Conservation (phyloP, 2,329 filamentous ascomycete genomes). For the Xylariaceae sp. region DNA sequence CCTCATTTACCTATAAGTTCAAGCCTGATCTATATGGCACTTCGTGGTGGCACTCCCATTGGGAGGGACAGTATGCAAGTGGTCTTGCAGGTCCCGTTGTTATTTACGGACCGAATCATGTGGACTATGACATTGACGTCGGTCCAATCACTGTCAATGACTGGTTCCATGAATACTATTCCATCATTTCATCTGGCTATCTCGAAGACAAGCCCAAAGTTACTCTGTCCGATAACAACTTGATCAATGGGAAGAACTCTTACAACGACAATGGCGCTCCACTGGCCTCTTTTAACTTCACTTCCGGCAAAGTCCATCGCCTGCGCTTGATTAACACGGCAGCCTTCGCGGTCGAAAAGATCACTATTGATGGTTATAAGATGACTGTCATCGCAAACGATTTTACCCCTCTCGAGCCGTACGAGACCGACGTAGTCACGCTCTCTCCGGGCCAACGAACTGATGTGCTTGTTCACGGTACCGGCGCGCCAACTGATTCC, state of each 20-base stretch:
- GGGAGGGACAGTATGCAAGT: conserved; percentile 38
- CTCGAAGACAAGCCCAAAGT: conserved; percentile 12
- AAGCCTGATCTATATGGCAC: conserved; percentile 24
- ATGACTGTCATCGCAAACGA: conserved; percentile 46
- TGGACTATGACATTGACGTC: conserved; percentile 18
- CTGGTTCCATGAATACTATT: conserved; percentile 13
- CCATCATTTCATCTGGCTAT: conserved; percentile 12
- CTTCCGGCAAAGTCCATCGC: conserved; percentile 37
- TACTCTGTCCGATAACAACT: conserved; percentile 28
- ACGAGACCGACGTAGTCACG: conserved; percentile 34
- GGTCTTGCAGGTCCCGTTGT: conserved; percentile 43
- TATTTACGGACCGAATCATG: conserved; percentile 16
- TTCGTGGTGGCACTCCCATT: conserved; percentile 33
- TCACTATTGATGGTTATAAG: conserved; percentile 43
- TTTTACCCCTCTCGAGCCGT: conserved; percentile 45
- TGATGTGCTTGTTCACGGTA: conserved; percentile 10
- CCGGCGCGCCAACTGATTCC: conserved; percentile 11
- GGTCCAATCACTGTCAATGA: conserved; percentile 14
- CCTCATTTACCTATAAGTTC: conserved; percentile 17
- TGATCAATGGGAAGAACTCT: conserved; percentile 33
- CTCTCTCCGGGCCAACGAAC: conserved; percentile 15
- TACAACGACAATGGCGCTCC: conserved; percentile 31
- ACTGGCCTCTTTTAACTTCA: conserved; percentile 25
- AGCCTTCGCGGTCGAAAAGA: conserved; percentile 29
- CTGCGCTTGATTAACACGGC: conserved; percentile 41